Percentiles rank a stretch among this genome's conserved stretches.
phyloP scores from a whole-genome alignment of 1,284 basidiomycete genomes.

The Takashimella tepidaria region DNA sequence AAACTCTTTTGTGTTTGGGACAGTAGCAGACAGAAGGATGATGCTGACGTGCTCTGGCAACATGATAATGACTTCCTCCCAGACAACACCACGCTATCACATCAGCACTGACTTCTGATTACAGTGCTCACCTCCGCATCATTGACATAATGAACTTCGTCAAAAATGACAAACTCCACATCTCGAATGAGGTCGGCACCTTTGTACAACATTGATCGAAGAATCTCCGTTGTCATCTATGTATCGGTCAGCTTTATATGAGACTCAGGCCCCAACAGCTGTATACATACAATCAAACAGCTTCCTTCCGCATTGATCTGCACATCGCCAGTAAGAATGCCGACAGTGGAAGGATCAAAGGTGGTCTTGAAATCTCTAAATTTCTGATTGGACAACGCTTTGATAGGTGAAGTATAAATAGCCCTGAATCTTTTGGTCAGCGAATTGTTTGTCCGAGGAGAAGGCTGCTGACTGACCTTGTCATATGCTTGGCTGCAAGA shows the following conservation, averaged over 20 bases:
- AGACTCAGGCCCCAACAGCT: no score
- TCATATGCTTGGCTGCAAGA: conserved; percentile 96
- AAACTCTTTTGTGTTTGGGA: conserved; percentile 97
- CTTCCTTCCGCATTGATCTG: conserved; percentile 98
- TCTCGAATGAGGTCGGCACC: conserved; percentile 97
- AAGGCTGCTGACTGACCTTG: conserved; percentile 57
- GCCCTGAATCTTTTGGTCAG: no score
- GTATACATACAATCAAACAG: conserved; percentile 71
- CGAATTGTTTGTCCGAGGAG: no score
- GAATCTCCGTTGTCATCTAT: conserved; percentile 96
- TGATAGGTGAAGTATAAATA: conserved; percentile 98
- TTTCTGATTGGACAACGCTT: conserved; percentile 98
- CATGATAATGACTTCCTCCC: conserved; percentile 99
- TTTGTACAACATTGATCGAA: conserved; percentile 97
- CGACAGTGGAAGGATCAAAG: conserved; percentile 85
- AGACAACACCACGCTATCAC: conserved; percentile 90
- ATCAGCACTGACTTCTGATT: conserved; percentile 6
- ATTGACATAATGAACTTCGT: conserved; percentile 99
- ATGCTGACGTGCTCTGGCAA: conserved; percentile 94
- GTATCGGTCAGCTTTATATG: no score
- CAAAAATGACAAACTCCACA: conserved; percentile 99
- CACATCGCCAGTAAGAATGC: conserved; percentile 97
- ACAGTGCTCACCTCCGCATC: conserved; percentile 76
- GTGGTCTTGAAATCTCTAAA: conserved; percentile 98
- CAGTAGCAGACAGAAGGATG: conserved; percentile 93